These are phyloP conservation scores for Gracilaria caudata DNA, from an alignment of 23 red algal species.

Conservation along the genomic window DNA sequence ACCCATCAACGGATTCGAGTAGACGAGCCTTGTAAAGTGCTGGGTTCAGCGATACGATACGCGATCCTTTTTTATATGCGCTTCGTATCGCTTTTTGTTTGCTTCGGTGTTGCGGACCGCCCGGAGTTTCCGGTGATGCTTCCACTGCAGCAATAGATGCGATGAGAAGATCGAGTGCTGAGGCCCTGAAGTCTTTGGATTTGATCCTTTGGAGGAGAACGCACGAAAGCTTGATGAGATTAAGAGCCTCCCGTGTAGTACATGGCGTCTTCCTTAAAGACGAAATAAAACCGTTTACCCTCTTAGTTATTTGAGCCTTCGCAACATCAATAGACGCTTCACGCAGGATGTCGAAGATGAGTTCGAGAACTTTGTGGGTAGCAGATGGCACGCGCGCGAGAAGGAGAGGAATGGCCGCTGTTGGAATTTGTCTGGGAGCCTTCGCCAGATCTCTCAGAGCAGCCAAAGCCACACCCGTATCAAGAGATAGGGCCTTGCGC, in stretches of 20 bases:
- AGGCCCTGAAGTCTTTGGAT: neutral
- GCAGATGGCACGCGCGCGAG: neutral
- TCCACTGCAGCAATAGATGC: conserved; percentile 32
- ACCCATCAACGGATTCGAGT: neutral
- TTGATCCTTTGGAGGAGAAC: neutral
- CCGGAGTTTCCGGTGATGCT: neutral
- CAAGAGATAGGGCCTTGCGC: neutral
- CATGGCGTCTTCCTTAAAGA: neutral
- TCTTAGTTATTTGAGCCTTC: conserved; percentile 11
- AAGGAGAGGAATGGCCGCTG: neutral
- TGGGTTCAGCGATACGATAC: neutral
- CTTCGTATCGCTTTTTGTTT: conserved; percentile 33
- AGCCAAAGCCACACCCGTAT: neutral
- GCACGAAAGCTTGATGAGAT: conserved; percentile 1
- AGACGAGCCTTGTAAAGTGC: neutral
- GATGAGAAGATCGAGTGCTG: conserved; percentile 24
- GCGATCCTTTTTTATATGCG: neutral
- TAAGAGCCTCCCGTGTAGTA: neutral
- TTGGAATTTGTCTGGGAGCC: neutral
- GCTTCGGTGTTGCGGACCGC: conserved; percentile 4
- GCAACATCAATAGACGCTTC: neutral
- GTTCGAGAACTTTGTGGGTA: neutral
- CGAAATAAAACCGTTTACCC: neutral
- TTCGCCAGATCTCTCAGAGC: conserved; percentile 8
- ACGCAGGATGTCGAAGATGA: conserved; percentile 18